Evolutionary conservation across 164 flowering plant species (phyloP), one percentile per base, ranked within the genome.

Genomic region (Vitis rotundifolia): DNA sequence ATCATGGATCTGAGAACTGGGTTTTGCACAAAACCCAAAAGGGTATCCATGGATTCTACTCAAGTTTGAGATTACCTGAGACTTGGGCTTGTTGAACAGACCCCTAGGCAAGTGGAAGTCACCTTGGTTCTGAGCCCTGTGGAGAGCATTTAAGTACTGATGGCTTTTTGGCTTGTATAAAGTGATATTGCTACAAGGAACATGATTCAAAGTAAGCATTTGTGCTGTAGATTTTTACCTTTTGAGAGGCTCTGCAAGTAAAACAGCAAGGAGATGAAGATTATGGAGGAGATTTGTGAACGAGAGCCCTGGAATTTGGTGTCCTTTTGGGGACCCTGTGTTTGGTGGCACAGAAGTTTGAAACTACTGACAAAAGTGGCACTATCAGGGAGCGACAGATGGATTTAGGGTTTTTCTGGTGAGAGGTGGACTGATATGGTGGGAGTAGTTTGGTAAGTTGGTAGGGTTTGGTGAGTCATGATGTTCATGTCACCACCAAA

Each of bases 151-250:
- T 2, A 79, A 61, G 63, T 63, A 52, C 29, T 16, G 59, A 16
- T 61, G 67, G 57, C 44, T 55, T 70, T 51, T 64, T 19, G 79
- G 71, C 76, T 82, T 78, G 67, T 57, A 59, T 75, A 79, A 58
- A 73, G 79, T 66, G 75, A 75, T 68, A 60, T 69, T 70, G 26
- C 84, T 67, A 4, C 78, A 71, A 11, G 85, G 76, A 51, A 67
- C 58, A 5, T 80, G 78, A 70, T 73, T 83, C 49, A 80, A 65
- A 68, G 83, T 56, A 1, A 86, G 80, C 87, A 85, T 86, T 67
- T 68, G 11, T 66, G 13, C 44, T 37, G 49, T 26, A 66, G 49
- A 28, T 54, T 31, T 50, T 37, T 5, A 37, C 44, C 44, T 37
- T 37, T 37, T 6, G 44, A 37, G 44, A 37, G 44, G 44, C 44